These are phyloP conservation scores for Coemansia sp. DNA, from an alignment of 192 early-diverging fungal species.

Conservation along the genomic window DNA sequence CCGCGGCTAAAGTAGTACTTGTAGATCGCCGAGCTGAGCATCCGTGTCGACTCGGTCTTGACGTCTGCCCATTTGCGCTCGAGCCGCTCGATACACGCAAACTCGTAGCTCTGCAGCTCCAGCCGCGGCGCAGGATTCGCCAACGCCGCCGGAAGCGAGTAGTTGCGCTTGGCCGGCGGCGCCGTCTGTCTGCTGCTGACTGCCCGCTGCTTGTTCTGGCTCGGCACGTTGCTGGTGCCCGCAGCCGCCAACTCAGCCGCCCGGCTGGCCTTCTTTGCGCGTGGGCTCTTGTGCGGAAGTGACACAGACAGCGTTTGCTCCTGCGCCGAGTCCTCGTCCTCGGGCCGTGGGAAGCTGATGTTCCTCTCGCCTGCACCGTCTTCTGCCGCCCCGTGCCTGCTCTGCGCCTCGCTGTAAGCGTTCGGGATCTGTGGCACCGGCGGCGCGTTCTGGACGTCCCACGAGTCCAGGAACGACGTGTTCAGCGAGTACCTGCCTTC, in stretches of 20 bases:
- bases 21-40: constrained; percentile 54
- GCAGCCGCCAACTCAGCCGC: constrained; percentile 10
- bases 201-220: constrained; percentile 9
- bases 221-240: background rate
- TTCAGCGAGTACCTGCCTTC: constrained; percentile 35
- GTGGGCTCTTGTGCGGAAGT: background rate
- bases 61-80: constrained; percentile 49
- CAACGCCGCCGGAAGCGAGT: constrained; percentile 40
- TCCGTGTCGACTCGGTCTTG: constrained; percentile 43
- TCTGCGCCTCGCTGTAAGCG: background rate
- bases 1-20: constrained; percentile 54
- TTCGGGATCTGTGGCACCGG: constrained; percentile 38
- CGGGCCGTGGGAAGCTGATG: constrained; percentile 36
- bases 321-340: constrained; percentile 5
- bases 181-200: constrained; percentile 1
- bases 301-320: background rate
- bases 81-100: constrained; percentile 47
- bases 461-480: constrained; percentile 22
- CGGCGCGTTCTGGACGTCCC: constrained; percentile 26
- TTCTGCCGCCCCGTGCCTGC: no score
- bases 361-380: background rate
- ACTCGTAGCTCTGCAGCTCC: constrained; percentile 47
- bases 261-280: constrained; percentile 6
- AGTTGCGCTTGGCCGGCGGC: constrained; percentile 39
- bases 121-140: constrained; percentile 15